A percentile compares a stretch with the other conserved stretches of the same genome.
Evolutionary conservation across 345 rosid species (phyloP).

Genomic region (Eucalyptus melliodora): DNA sequence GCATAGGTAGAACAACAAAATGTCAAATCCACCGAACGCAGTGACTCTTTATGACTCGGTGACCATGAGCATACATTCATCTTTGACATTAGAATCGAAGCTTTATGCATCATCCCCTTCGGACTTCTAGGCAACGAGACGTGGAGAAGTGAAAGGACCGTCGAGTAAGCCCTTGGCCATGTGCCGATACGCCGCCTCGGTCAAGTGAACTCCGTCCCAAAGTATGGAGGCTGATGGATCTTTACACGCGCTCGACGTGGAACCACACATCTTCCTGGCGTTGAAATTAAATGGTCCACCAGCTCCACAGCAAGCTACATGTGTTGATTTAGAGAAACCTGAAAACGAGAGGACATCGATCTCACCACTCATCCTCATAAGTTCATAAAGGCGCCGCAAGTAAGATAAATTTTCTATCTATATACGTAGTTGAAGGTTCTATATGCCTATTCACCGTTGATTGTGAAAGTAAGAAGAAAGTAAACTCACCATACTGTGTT

Average conservation of each 20-base stretch:
- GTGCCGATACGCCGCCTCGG: neutral
- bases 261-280: neutral
- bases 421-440: neutral
- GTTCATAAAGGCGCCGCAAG: neutral
- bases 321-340: neutral
- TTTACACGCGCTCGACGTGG: neutral
- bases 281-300: neutral
- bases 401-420: neutral
- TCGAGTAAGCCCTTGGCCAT: neutral
- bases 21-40: no score
- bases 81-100: no score
- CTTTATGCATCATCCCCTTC: neutral
- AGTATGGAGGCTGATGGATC: neutral
- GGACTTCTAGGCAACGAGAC: neutral
- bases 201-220: neutral
- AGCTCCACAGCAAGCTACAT: neutral
- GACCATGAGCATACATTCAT: no score
- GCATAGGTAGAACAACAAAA: no score
- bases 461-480: neutral
- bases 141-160: neutral
- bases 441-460: neutral
- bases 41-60: neutral
- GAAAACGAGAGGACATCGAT: neutral
- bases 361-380: neutral
- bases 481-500: neutral